phyloP scores from a whole-genome alignment of 345 rosid genomes.

The Clausena lansium region DNA sequence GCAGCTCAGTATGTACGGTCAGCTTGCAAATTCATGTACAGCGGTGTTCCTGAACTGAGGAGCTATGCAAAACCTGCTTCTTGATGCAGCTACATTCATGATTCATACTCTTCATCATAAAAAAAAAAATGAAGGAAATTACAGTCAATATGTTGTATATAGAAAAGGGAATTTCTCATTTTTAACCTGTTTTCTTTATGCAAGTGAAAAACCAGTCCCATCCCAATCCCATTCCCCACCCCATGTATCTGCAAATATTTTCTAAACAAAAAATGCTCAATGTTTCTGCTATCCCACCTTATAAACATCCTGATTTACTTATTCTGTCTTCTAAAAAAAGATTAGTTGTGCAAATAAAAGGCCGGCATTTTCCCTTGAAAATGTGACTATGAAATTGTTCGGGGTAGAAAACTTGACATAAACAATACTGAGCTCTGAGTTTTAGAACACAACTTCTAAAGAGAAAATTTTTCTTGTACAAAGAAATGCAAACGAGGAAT shows the following conservation, averaged over 20 bases:
- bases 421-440: no score
- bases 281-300: not conserved
- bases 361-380: no score
- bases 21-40: slow-evolving; percentile 52
- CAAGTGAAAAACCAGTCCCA: not conserved
- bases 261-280: not conserved
- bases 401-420: no score
- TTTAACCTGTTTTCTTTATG: slow-evolving; percentile 1
- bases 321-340: no score
- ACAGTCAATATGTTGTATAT: slow-evolving; percentile 7
- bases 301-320: not conserved
- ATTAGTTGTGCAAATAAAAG: no score
- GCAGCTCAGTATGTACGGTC: slow-evolving; percentile 42
- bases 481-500: no score
- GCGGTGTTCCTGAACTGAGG: slow-evolving; percentile 44
- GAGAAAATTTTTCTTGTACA: no score
- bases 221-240: not conserved
- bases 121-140: not conserved
- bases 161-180: not conserved
- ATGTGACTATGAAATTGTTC: no score
- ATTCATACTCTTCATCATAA: not conserved
- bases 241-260: not conserved
- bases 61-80: not conserved
- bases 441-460: no score
- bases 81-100: not conserved